Conservation (phyloP, 257 asterid genomes). For the Petunia axillaris region DNA sequence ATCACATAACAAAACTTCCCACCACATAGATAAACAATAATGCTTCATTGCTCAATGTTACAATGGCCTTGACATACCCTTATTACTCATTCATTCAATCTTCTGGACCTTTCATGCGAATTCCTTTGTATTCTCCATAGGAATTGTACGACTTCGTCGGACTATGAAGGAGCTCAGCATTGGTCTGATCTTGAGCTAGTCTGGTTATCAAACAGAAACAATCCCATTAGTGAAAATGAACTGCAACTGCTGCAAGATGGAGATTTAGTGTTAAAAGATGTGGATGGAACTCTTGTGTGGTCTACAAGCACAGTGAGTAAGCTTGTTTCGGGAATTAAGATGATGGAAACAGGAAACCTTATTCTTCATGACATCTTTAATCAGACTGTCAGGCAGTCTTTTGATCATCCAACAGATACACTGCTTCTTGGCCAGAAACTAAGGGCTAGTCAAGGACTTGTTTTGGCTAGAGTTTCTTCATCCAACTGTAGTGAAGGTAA, state of each 20-base stretch:
- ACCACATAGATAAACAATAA: constrained; percentile 6
- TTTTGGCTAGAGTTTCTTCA: constrained; percentile 35
- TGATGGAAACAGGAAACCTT: constrained; percentile 49
- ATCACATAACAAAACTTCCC: neutral
- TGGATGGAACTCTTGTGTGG: constrained; percentile 48
- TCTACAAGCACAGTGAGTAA: constrained; percentile 47
- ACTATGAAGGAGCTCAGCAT: neutral
- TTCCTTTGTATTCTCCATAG: constrained; percentile 45
- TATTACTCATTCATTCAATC: constrained; percentile 20
- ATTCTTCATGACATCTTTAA: constrained; percentile 38
- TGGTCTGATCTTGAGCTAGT: constrained; percentile 46
- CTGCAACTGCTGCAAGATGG: constrained; percentile 44
- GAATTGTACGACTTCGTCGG: constrained; percentile 45
- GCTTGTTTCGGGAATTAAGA: constrained; percentile 41
- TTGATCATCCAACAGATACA: constrained; percentile 49
- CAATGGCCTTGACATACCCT: constrained; percentile 14
- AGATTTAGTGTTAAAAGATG: constrained; percentile 44
- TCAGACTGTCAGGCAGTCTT: constrained; percentile 47
- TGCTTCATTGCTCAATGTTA: neutral
- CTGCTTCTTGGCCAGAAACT: constrained; percentile 47
- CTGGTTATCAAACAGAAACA: constrained; percentile 56
- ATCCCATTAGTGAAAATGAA: constrained; percentile 43
- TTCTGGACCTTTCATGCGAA: constrained; percentile 25
- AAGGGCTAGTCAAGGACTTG: constrained; percentile 41
- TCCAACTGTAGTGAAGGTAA: constrained; percentile 43